Evolutionary conservation across 208 protist genomes (phyloP).

Genomic region (Strigomonas culicis): DNA sequence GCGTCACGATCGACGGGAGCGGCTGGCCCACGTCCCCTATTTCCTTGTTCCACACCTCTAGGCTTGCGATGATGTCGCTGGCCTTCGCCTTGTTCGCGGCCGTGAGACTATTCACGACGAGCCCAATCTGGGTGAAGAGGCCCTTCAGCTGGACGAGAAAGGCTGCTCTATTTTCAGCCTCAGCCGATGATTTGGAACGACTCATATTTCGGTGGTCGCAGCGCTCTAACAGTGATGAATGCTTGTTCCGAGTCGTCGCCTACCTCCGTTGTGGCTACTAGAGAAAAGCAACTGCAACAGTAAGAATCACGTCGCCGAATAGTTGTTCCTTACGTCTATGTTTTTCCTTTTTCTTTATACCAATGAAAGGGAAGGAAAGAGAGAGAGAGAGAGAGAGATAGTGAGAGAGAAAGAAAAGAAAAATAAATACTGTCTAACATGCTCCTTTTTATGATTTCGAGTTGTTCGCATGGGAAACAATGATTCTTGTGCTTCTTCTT

Average conservation of each 20-base stretch:
- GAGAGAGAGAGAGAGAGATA: slow-evolving; percentile 13
- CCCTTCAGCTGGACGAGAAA: slow-evolving; percentile 79
- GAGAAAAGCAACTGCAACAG: background rate
- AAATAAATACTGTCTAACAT: background rate
- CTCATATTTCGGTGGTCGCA: too few relatives aligned
- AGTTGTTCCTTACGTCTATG: too few relatives aligned
- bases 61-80: slow-evolving; percentile 28
- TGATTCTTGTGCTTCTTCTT: background rate
- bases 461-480: background rate
- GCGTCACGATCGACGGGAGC: slow-evolving; percentile 24
- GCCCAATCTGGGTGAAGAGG: slow-evolving; percentile 50
- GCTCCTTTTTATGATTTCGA: background rate
- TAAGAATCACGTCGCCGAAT: too few relatives aligned
- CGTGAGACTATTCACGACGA: slow-evolving; percentile 37
- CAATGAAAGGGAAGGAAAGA: slow-evolving; percentile 12
- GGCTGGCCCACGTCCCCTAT: slow-evolving; percentile 31
- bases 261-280: too few relatives aligned
- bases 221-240: background rate
- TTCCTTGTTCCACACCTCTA: slow-evolving; percentile 56
- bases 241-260: background rate
- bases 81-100: slow-evolving; percentile 50
- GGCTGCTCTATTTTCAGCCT: slow-evolving; percentile 68
- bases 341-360: background rate
- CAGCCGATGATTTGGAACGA: slow-evolving; percentile 12
- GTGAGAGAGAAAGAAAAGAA: background rate